A percentile compares a stretch with the other conserved stretches of the same genome.
Conservation (phyloP, 208 protist genomes). For the Tritrichomonas foetus region DNA sequence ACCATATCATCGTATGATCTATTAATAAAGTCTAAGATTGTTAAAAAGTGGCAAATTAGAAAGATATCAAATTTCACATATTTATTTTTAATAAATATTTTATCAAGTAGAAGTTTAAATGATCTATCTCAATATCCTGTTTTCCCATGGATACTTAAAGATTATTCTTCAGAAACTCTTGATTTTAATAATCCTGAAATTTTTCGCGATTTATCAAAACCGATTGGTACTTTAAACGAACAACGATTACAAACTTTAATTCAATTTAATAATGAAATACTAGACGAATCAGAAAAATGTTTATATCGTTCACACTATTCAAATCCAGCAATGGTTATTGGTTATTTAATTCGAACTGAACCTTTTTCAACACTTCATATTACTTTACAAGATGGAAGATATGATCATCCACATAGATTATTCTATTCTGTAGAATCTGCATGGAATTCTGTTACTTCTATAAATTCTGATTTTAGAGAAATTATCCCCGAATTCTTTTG, state of each 20-base stretch:
- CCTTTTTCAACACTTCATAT: background rate
- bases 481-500: slow-evolving; percentile 17
- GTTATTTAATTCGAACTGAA: slow-evolving; percentile 12
- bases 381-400: slow-evolving; percentile 34
- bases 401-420: slow-evolving; percentile 18
- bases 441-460: background rate
- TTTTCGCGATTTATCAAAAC: slow-evolving; percentile 23
- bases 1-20: background rate
- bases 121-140: slow-evolving; percentile 33
- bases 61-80: background rate
- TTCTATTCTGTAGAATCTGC: background rate
- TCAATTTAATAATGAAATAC: background rate
- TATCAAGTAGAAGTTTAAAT: background rate
- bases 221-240: background rate
- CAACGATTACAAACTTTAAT: background rate
- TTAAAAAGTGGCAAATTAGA: background rate
- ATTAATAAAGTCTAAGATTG: background rate
- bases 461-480: background rate
- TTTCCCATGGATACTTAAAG: background rate
- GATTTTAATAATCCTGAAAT: background rate
- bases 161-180: background rate
- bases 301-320: slow-evolving; percentile 29
- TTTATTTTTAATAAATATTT: background rate
- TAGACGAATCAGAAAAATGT: background rate
- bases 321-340: background rate